Conservation (phyloP, 495 filamentous ascomycete species). For the Daldinia bambusicola region DNA sequence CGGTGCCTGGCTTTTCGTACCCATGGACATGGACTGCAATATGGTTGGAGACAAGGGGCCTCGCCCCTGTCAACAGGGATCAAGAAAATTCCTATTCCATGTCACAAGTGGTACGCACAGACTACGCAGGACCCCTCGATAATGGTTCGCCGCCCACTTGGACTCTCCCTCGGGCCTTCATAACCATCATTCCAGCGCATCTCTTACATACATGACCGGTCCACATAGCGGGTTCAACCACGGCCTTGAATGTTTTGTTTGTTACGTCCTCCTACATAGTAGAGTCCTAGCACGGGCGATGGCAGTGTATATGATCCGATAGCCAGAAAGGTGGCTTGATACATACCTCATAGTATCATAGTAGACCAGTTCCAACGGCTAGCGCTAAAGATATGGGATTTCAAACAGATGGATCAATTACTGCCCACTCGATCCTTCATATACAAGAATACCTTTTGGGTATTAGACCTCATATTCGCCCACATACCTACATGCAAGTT, state of each 20-base stretch:
- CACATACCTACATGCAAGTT: background rate
- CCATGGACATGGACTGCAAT: constrained; percentile 40
- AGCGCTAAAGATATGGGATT: constrained; percentile 34
- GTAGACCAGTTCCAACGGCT: constrained; percentile 4
- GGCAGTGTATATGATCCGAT: background rate
- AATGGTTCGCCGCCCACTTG: constrained; percentile 33
- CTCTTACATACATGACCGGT: constrained; percentile 20
- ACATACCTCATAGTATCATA: no score
- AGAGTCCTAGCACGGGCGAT: background rate
- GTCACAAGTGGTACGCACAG: constrained; percentile 25
- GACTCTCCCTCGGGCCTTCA: constrained; percentile 33
- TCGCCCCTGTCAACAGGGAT: constrained; percentile 31
- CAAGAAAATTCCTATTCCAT: constrained; percentile 38
- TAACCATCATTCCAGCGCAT: constrained; percentile 24
- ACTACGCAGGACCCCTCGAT: constrained; percentile 28
- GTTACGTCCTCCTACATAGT: background rate
- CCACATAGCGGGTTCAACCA: constrained; percentile 21
- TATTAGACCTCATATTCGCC: no score
- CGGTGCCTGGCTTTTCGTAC: constrained; percentile 7
- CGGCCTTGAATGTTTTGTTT: background rate
- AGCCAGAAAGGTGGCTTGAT: constrained; percentile 15
- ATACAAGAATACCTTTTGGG: no score
- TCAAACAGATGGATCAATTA: background rate
- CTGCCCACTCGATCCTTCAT: constrained; percentile 8
- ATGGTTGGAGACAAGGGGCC: constrained; percentile 41